phyloP scores from a whole-genome alignment of 1,284 basidiomycete species.

The Chondrostereum purpureum region DNA sequence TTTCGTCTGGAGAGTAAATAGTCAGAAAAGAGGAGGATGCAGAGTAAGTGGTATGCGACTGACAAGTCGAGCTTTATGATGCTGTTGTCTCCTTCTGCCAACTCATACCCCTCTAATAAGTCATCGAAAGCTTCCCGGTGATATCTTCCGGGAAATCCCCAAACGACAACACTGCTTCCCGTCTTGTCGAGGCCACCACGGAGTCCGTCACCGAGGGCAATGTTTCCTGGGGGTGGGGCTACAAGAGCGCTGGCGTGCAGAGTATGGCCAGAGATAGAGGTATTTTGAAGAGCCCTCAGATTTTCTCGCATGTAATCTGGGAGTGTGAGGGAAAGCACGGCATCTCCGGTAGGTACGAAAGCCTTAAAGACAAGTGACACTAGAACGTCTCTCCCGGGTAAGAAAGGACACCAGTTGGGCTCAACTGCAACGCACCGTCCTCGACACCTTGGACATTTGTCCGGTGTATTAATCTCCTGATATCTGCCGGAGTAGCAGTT shows the following conservation, averaged over 20 bases:
- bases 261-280: constrained; percentile 38
- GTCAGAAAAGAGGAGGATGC: neutral
- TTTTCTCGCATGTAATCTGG: constrained; percentile 37
- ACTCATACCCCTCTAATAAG: constrained; percentile 37
- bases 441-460: constrained; percentile 45
- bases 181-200: constrained; percentile 39
- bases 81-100: constrained; percentile 32
- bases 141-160: constrained; percentile 51
- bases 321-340: constrained; percentile 38
- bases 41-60: constrained; percentile 22
- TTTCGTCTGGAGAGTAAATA: constrained; percentile 28
- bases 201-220: constrained; percentile 43
- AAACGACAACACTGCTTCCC: constrained; percentile 50
- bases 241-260: constrained; percentile 22
- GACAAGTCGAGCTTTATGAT: constrained; percentile 47
- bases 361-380: constrained; percentile 50
- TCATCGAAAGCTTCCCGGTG: constrained; percentile 28
- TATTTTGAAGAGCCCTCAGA: constrained; percentile 32
- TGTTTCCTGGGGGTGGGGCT: constrained; percentile 12
- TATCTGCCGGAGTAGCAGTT: constrained; percentile 47
- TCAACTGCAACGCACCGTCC: constrained; percentile 37
- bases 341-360: constrained; percentile 8
- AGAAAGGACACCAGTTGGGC: too few species aligned
- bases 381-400: too few species aligned
- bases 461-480: constrained; percentile 43